phyloP scores from a whole-genome alignment of 164 flowering plant genomes.

The Vitis cinerea region DNA sequence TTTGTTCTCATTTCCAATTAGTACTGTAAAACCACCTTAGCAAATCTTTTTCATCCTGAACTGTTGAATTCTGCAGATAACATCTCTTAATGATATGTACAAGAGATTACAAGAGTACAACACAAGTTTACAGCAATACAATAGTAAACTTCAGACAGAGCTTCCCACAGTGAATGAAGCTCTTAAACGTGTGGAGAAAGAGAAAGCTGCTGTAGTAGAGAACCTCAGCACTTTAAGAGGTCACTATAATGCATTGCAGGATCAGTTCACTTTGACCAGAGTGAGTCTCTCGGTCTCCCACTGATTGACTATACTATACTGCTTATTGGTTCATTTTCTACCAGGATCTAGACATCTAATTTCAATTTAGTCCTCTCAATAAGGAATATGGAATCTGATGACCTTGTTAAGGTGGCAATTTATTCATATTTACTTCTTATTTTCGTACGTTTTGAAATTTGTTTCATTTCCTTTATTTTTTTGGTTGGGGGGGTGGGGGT shows the following conservation, averaged over 20 bases:
- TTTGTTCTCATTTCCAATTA: neutral
- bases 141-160: conserved; percentile 84
- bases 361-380: too few relatives aligned
- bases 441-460: neutral
- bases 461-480: too few relatives aligned
- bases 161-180: conserved; percentile 61
- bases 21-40: neutral
- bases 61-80: conserved; percentile 41
- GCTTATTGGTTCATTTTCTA: too few relatives aligned
- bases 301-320: too few relatives aligned
- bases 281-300: conserved; percentile 41
- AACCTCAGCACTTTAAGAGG: conserved; percentile 69
- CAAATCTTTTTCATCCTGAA: neutral
- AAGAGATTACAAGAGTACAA: conserved; percentile 88
- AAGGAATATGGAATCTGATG: too few relatives aligned
- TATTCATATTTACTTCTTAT: neutral
- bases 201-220: conserved; percentile 73
- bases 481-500: too few relatives aligned
- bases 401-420: neutral
- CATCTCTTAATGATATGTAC: conserved; percentile 64
- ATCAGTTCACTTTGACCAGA: conserved; percentile 56
- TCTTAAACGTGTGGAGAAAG: conserved; percentile 70
- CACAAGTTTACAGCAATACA: conserved; percentile 88
- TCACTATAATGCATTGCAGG: conserved; percentile 54
- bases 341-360: too few relatives aligned